Conservation (phyloP, 495 filamentous ascomycete species). For the Evansstolkia leycettana region DNA sequence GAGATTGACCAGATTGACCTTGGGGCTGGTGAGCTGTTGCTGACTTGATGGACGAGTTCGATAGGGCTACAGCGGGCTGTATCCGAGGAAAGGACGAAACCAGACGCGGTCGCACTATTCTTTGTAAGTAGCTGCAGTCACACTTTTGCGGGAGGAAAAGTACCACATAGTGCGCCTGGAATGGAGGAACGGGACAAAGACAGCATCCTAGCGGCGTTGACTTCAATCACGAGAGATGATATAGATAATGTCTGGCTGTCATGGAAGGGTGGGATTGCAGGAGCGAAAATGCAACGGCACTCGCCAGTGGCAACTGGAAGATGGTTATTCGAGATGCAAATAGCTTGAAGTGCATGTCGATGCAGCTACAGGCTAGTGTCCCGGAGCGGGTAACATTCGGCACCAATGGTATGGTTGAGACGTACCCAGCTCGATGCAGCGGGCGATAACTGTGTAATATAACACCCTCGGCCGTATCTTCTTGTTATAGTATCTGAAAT, state of each 20-base stretch:
- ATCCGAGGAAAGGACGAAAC: slow-evolving; percentile 12
- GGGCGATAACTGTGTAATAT: too few relatives aligned
- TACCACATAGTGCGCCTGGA: slow-evolving; percentile 22
- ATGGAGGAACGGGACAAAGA: slow-evolving; percentile 18
- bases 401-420: slow-evolving; percentile 5
- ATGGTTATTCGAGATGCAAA: too few relatives aligned
- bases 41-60: slow-evolving; percentile 29
- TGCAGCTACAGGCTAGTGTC: slow-evolving; percentile 1
- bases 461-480: not conserved
- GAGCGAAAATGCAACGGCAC: too few relatives aligned
- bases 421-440: too few relatives aligned
- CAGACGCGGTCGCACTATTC: slow-evolving; percentile 17
- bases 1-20: slow-evolving; percentile 23
- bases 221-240: too few relatives aligned
- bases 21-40: slow-evolving; percentile 32
- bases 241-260: too few relatives aligned
- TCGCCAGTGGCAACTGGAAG: too few relatives aligned
- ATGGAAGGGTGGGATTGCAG: too few relatives aligned
- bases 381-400: not conserved
- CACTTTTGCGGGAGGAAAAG: not conserved
- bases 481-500: slow-evolving; percentile 6
- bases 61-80: slow-evolving; percentile 23
- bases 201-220: slow-evolving; percentile 12
- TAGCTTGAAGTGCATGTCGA: too few relatives aligned
- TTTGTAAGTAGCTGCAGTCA: slow-evolving; percentile 3